phyloP scores from a whole-genome alignment of 805 yeast genomes.

The Scheffersomyces lignosus region DNA sequence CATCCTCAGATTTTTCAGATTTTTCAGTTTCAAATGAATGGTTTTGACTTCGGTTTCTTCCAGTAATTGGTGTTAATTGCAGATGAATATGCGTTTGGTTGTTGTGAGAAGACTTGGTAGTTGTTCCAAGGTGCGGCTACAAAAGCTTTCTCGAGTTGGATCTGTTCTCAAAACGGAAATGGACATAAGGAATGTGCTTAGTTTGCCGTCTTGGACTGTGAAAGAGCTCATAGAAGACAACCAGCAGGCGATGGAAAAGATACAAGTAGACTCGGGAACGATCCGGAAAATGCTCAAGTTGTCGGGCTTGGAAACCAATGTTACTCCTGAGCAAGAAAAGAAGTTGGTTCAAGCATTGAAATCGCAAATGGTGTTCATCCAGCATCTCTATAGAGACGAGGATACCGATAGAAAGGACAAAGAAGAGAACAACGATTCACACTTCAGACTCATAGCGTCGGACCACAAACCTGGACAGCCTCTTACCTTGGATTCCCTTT shows the following conservation, averaged over 20 bases:
- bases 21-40: no score
- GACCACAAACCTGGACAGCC: constrained; percentile 30
- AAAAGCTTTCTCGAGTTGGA: neutral
- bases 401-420: constrained; percentile 3
- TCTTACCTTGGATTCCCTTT: constrained; percentile 18
- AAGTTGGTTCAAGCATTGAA: constrained; percentile 35
- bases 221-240: constrained; percentile 8
- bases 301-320: constrained; percentile 46
- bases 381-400: constrained; percentile 36
- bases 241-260: constrained; percentile 1
- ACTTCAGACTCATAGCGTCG: constrained; percentile 34
- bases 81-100: no score
- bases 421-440: constrained; percentile 17
- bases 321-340: constrained; percentile 24
- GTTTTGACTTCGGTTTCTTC: no score
- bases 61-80: no score
- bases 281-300: constrained; percentile 40
- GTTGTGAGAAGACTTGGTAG: no score
- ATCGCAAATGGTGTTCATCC: constrained; percentile 52
- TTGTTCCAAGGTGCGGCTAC: no score
- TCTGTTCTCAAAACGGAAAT: neutral
- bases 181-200: neutral
- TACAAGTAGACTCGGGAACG: constrained; percentile 13
- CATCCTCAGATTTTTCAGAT: no score
- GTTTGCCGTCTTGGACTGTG: constrained; percentile 13